Conservation (phyloP, 2,329 filamentous ascomycete species). For the Xenoacremonium recifei region DNA sequence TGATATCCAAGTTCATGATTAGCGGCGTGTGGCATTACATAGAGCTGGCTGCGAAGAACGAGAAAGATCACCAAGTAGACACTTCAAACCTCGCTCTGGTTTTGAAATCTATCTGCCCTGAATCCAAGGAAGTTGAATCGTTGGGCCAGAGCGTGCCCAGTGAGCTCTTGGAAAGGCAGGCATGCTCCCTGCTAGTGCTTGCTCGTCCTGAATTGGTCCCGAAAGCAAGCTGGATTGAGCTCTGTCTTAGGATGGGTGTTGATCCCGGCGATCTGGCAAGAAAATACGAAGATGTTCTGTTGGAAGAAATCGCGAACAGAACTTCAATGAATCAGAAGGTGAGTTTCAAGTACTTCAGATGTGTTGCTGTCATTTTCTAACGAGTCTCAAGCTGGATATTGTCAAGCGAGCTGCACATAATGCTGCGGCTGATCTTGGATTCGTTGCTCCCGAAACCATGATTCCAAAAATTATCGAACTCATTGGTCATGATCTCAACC, state of each 20-base stretch:
- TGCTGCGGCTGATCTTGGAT: constrained; percentile 86
- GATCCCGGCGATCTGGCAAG: constrained; percentile 80
- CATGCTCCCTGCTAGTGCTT: constrained; percentile 75
- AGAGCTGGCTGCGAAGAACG: constrained; percentile 61
- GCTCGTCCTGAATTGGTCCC: constrained; percentile 77
- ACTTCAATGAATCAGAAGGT: constrained; percentile 55
- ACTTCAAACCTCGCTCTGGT: constrained; percentile 61
- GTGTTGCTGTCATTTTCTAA: no score
- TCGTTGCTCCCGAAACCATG: constrained; percentile 83
- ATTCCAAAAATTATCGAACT: constrained; percentile 73
- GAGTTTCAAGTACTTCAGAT: no score
- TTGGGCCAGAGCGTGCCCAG: constrained; percentile 42
- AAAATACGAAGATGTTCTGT: constrained; percentile 60
- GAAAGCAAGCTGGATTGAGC: constrained; percentile 81
- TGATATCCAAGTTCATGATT: constrained; percentile 63
- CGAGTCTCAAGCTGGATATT: constrained; percentile 21
- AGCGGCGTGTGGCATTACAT: constrained; percentile 80
- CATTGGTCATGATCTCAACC: constrained; percentile 71
- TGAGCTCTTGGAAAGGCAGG: constrained; percentile 62
- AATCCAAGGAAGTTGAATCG: constrained; percentile 47
- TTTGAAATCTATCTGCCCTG: constrained; percentile 62
- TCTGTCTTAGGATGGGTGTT: constrained; percentile 74
- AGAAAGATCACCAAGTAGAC: constrained; percentile 75
- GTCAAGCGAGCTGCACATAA: constrained; percentile 73
- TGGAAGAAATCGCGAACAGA: constrained; percentile 62